Base-by-base conservation (phyloP, 1,284 basidiomycete genomes). In the Trametes pubescens region DNA sequence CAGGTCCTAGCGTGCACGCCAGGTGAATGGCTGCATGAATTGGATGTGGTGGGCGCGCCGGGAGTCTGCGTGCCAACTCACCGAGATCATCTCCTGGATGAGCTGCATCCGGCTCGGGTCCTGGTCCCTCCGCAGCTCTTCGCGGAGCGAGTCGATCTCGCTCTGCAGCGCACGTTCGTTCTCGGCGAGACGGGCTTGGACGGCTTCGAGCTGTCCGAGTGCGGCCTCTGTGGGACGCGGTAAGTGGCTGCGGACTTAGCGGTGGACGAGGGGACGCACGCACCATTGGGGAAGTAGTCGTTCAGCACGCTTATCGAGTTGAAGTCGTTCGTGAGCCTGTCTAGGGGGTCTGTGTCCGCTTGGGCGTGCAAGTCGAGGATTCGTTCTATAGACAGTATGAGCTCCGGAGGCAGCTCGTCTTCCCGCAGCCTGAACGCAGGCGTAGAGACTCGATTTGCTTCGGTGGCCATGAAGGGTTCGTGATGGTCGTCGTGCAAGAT, bases 51-150 rank as follows among this genome's bases (percentile, higher is more conserved):
- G 14, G 24, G 37, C 37, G 56, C 7, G 61, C 52, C 60, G n/a
- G 38, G 13, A 35, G 14, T 35, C 14, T 35, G 21, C 22, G 16
- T 29, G 53, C 40, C 4, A n/a, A 66, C 81, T 69, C 70, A 97
- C 95, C 24, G 91, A 95, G 62, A 98, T 97, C 86, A 96, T 94
- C 75, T 93, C 91, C 75, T 98, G 95, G 59, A 97, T 94, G 52
- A 89, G 80, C 59, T 92, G 89, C 92, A 97, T 95, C 69, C 88
- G 84, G 58, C 86, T 86, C 22, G 93, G 92, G 75, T 95, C 92
- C 75, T 96, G 94, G 71, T 93, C 91, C 16, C 78, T 80, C 67
- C 84, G 82, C 58, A 97, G 77, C 73, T 93, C 87, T 37, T 78
- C 80, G 64, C 90, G 86, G 60, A 97, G 81, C 10, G 77, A 73